phyloP scores from a whole-genome alignment of 192 early-diverging fungal genomes.

The Lunasporangiospora selenospora region DNA sequence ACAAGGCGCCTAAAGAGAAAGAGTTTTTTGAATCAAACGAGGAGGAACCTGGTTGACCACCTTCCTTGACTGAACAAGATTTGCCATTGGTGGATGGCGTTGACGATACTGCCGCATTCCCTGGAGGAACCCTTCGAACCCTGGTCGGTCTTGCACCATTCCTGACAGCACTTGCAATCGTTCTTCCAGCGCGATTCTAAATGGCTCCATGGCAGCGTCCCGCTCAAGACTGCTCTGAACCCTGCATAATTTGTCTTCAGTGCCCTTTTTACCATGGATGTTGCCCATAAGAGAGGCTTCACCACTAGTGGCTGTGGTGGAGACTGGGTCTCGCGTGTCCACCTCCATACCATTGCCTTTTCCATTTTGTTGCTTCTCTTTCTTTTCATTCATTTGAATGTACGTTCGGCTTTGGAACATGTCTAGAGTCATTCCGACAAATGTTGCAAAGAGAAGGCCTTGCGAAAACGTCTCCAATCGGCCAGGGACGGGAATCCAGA shows the following conservation, averaged over 20 bases:
- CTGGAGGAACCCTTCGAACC: constrained; percentile 42
- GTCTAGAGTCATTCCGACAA: constrained; percentile 40
- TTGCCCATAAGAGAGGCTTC: too few relatives aligned
- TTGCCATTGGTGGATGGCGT: background rate
- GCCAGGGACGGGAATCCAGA: constrained; percentile 41
- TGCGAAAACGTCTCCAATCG: constrained; percentile 32
- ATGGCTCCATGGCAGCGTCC: constrained; percentile 30
- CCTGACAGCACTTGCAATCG: constrained; percentile 10
- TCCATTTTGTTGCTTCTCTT: background rate
- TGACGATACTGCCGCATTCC: constrained; percentile 26
- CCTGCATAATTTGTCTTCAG: too few relatives aligned
- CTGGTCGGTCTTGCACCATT: constrained; percentile 31
- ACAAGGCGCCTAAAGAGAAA: too few relatives aligned
- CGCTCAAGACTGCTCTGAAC: constrained; percentile 29
- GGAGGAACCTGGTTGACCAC: too few relatives aligned
- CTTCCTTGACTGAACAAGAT: too few relatives aligned
- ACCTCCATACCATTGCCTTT: background rate
- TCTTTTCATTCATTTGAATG: constrained; percentile 7
- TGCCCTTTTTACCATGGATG: too few relatives aligned
- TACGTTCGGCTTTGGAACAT: constrained; percentile 28
- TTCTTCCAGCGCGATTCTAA: constrained; percentile 28
- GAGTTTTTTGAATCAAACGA: too few relatives aligned
- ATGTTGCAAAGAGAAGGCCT: constrained; percentile 19
- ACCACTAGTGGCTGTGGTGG: too few relatives aligned
- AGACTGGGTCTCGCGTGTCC: too few relatives aligned